These are phyloP conservation scores for Biscogniauxia sp. DNA, from an alignment of 2,329 filamentous ascomycete genomes.

Conservation along the genomic window DNA sequence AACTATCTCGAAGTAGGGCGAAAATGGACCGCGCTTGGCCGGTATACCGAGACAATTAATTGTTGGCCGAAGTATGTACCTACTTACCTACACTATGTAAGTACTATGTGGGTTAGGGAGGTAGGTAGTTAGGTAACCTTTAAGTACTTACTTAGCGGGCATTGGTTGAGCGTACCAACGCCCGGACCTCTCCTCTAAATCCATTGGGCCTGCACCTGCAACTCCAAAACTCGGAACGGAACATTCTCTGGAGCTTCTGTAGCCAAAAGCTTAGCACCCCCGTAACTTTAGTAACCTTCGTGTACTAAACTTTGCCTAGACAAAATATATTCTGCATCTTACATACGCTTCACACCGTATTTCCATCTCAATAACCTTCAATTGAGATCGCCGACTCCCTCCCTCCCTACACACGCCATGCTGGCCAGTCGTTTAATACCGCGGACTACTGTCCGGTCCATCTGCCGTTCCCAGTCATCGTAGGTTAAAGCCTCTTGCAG, in stretches of 20 bases:
- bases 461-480: constrained; percentile 51
- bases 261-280: background rate
- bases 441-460: constrained; percentile 55
- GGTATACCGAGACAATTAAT: background rate
- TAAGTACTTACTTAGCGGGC: background rate
- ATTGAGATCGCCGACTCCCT: constrained; percentile 10
- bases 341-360: constrained; percentile 9
- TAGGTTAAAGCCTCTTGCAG: constrained; percentile 36
- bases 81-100: too few relatives aligned
- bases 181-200: constrained; percentile 1
- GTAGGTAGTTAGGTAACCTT: too few relatives aligned
- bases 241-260: background rate
- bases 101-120: too few relatives aligned
- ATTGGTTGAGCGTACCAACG: background rate
- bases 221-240: background rate
- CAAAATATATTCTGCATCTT: background rate
- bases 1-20: constrained; percentile 2
- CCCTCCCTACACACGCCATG: constrained; percentile 44
- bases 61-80: too few relatives aligned
- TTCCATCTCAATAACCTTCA: constrained; percentile 4
- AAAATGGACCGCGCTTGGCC: constrained; percentile 14
- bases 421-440: constrained; percentile 61
- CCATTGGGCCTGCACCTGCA: background rate
- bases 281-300: background rate
- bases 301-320: background rate